phyloP scores from a whole-genome alignment of 805 yeast species.

The Starmerella powellii region DNA sequence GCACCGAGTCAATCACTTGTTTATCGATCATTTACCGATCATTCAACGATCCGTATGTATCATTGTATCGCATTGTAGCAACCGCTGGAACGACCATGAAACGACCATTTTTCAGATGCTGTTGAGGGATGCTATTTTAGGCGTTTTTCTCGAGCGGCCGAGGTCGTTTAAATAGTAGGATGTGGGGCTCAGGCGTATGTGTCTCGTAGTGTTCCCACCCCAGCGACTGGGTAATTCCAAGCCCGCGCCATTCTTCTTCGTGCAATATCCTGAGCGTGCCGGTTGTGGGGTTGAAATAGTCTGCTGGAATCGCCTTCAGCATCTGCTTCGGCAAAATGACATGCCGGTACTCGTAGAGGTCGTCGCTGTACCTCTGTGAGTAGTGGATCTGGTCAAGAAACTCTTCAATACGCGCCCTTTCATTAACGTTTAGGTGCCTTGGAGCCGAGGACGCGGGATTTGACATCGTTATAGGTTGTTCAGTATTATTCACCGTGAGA shows the following conservation, averaged over 20 bases:
- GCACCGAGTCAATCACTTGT: too few relatives aligned
- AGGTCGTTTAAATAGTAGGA: conserved; percentile 57
- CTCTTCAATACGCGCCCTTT: conserved; percentile 74
- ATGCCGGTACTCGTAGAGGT: conserved; percentile 84
- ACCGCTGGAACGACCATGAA: too few relatives aligned
- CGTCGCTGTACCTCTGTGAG: conserved; percentile 82
- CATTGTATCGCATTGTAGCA: too few relatives aligned
- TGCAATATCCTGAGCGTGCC: conserved; percentile 82
- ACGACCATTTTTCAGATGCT: too few relatives aligned
- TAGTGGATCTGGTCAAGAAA: conserved; percentile 91
- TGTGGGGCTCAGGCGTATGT: conserved; percentile 98
- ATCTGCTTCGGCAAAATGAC: conserved; percentile 93
- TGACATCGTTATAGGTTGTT: conserved; percentile 11
- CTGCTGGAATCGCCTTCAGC: conserved; percentile 87
- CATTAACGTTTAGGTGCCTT: conserved; percentile 69
- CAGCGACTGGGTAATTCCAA: conserved; percentile 91
- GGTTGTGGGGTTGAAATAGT: conserved; percentile 83
- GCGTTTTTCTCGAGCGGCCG: conserved; percentile 13
- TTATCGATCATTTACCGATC: too few relatives aligned
- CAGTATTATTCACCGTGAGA: too few relatives aligned
- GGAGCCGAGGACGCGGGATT: conserved; percentile 10
- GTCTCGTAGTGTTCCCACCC: conserved; percentile 99
- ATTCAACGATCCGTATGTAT: too few relatives aligned
- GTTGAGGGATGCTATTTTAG: too few relatives aligned
- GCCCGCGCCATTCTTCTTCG: conserved; percentile 98